These are phyloP conservation scores for Sungouiella blattae DNA, from an alignment of 805 yeast species.

Conservation along the genomic window DNA sequence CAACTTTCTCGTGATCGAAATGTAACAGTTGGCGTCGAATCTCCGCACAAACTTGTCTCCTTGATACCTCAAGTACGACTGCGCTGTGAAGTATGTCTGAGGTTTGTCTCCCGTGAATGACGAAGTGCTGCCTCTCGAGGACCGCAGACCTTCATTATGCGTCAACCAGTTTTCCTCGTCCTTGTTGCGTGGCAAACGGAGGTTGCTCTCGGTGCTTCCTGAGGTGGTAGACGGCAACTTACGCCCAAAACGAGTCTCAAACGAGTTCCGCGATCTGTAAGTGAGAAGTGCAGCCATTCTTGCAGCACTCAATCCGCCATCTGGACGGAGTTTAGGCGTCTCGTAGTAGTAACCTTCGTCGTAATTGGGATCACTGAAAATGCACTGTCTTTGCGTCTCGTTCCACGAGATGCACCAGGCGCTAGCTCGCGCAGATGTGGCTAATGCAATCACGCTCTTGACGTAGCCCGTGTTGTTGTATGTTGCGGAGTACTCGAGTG, in stretches of 20 bases:
- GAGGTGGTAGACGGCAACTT: conserved; percentile 31
- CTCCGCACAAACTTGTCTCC: conserved; percentile 85
- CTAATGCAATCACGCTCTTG: conserved; percentile 70
- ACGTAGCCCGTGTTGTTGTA: conserved; percentile 69
- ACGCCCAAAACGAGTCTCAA: conserved; percentile 90
- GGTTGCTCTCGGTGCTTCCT: conserved; percentile 16
- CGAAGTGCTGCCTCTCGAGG: conserved; percentile 6
- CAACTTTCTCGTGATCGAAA: conserved; percentile 85
- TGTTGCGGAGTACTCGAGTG: conserved; percentile 72
- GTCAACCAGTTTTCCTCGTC: conserved; percentile 76
- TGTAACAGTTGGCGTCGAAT: conserved; percentile 96
- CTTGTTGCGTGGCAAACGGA: conserved; percentile 43
- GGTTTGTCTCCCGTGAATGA: conserved; percentile 25
- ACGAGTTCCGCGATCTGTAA: conserved; percentile 87
- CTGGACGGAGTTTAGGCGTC: conserved; percentile 61
- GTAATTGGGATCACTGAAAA: conserved; percentile 92
- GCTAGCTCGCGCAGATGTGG: conserved; percentile 90
- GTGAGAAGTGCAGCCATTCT: conserved; percentile 95
- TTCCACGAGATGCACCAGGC: conserved; percentile 99
- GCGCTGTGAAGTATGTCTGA: conserved; percentile 84
- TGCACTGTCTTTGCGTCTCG: conserved; percentile 95
- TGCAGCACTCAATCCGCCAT: conserved; percentile 88
- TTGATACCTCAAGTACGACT: conserved; percentile 89
- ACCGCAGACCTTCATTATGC: conserved; percentile 78
- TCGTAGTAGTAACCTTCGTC: conserved; percentile 81